phyloP scores from a whole-genome alignment of 164 flowering plant genomes.

The Magnolia officinalis region DNA sequence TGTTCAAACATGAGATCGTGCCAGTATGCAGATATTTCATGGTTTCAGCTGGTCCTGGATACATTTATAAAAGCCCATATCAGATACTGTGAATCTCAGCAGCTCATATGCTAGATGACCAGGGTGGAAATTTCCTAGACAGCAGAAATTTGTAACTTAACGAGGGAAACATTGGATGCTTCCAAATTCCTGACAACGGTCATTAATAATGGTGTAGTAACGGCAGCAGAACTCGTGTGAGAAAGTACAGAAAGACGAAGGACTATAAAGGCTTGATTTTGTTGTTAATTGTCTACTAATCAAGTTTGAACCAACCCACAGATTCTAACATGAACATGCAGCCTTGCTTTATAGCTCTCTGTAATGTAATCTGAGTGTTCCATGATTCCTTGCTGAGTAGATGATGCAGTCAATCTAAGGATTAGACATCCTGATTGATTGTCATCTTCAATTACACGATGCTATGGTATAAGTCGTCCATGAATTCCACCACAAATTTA shows the following conservation, averaged over 20 bases:
- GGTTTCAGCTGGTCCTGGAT: neutral
- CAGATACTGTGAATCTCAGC: neutral
- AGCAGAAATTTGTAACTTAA: neutral
- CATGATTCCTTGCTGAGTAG: too few relatives aligned
- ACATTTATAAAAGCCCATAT: neutral
- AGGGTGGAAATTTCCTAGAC: neutral
- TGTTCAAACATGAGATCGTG: too few relatives aligned
- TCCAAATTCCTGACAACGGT: neutral
- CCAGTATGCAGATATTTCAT: neutral
- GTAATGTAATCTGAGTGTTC: too few relatives aligned
- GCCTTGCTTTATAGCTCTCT: too few relatives aligned
- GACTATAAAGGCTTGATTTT: neutral
- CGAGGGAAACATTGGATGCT: neutral
- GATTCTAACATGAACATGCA: too few relatives aligned
- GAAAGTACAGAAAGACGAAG: neutral
- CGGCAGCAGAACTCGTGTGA: neutral
- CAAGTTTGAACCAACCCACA: too few relatives aligned
- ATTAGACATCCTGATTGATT: too few relatives aligned
- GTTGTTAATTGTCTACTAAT: too few relatives aligned
- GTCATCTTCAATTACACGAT: too few relatives aligned
- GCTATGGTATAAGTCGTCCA: too few relatives aligned
- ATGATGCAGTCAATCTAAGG: too few relatives aligned
- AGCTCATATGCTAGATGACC: neutral
- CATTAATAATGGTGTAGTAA: neutral
- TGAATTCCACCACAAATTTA: too few relatives aligned